A percentile compares a stretch with the other conserved stretches of the same genome.
These are phyloP conservation scores for Paramecium sonneborni DNA, from an alignment of 73 alveolate species.

Conservation along the genomic window DNA sequence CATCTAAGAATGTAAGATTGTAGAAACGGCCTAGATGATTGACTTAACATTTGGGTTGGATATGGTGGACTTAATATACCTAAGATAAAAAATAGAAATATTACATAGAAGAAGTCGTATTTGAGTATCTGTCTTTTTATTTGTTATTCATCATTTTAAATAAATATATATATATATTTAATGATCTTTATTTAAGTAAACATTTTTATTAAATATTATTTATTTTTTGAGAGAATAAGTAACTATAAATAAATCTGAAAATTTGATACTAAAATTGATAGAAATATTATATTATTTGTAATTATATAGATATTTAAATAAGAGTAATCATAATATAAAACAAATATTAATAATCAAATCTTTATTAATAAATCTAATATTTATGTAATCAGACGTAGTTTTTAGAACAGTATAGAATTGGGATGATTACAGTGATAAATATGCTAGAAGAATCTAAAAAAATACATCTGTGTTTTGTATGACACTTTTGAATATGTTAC, in stretches of 20 bases:
- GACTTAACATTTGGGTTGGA: conserved; percentile 93
- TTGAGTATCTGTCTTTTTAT: not conserved
- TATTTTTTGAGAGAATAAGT: no score
- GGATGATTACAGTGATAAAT: not conserved
- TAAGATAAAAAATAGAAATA: not conserved
- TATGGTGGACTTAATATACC: conserved; percentile 78
- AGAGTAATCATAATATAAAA: not conserved
- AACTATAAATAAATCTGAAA: no score
- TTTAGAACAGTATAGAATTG: not conserved
- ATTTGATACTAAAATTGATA: no score
- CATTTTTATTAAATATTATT: not conserved
- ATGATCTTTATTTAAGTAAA: not conserved
- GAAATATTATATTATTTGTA: no score
- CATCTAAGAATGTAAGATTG: conserved; percentile 94
- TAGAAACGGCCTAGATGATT: conserved; percentile 92
- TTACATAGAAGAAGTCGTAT: not conserved
- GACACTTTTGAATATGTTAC: not conserved
- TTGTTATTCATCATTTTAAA: not conserved
- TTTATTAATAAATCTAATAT: not conserved
- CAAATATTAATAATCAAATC: not conserved
- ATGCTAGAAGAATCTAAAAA: not conserved
- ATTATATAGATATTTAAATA: no score
- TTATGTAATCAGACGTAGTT: not conserved
- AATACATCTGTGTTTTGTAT: conserved; percentile 21
- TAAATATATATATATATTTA: not conserved